phyloP scores from a whole-genome alignment of 2,329 filamentous ascomycete species.

The Chrysosporium queenslandicum region DNA sequence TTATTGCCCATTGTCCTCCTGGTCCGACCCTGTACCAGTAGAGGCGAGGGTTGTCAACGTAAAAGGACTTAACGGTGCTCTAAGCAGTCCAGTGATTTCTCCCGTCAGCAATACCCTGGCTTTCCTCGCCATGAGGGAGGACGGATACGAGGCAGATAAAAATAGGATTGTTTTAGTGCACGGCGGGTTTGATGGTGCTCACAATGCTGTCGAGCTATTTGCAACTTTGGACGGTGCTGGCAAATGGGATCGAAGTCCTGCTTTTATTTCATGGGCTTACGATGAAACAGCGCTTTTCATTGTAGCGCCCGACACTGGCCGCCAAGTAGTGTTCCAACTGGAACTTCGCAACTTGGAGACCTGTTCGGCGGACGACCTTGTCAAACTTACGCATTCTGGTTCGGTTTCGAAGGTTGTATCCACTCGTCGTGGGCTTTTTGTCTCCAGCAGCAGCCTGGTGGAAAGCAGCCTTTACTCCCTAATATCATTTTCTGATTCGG shows the following conservation, averaged over 20 bases:
- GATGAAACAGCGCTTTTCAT: constrained; percentile 36
- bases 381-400: constrained; percentile 34
- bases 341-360: constrained; percentile 24
- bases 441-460: constrained; percentile 37
- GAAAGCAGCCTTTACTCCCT: constrained; percentile 39
- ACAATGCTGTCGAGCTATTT: constrained; percentile 29
- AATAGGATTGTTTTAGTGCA: constrained; percentile 37
- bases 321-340: constrained; percentile 36
- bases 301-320: constrained; percentile 35
- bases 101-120: constrained; percentile 37
- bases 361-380: constrained; percentile 25
- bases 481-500: constrained; percentile 28
- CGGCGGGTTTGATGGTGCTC: constrained; percentile 29
- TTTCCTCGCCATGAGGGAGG: constrained; percentile 36
- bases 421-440: constrained; percentile 30
- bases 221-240: constrained; percentile 30
- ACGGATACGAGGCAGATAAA: constrained; percentile 41
- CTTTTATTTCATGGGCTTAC: constrained; percentile 32
- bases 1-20: constrained; percentile 36
- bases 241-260: constrained; percentile 37
- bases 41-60: constrained; percentile 21
- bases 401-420: constrained; percentile 34
- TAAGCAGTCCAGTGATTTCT: constrained; percentile 38
- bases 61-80: constrained; percentile 32
- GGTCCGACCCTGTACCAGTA: constrained; percentile 31